Conservation (phyloP, 768 basidiomycete species). For the Pulveroboletus sp. region DNA sequence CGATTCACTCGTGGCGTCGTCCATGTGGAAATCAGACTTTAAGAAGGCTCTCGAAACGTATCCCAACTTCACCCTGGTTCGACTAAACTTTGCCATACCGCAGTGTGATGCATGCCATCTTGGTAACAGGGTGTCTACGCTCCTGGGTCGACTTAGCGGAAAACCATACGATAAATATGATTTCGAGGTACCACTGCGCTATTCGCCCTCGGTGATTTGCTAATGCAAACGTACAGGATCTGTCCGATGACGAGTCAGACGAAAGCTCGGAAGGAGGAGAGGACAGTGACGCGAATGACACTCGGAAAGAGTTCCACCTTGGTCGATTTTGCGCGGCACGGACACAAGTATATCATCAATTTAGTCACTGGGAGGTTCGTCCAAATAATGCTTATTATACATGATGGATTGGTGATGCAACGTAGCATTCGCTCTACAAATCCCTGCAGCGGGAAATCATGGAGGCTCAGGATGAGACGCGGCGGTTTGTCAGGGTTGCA, state of each 20-base stretch:
- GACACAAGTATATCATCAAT: constrained; percentile 63
- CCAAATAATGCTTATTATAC: background rate
- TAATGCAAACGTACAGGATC: constrained; percentile 12
- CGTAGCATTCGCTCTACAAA: constrained; percentile 64
- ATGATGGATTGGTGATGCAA: constrained; percentile 6
- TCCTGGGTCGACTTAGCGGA: constrained; percentile 62
- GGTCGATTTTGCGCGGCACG: constrained; percentile 81
- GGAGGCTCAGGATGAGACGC: constrained; percentile 43
- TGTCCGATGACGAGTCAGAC: constrained; percentile 23
- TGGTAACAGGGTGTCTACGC: constrained; percentile 63
- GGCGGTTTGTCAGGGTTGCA: constrained; percentile 56
- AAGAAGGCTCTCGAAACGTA: constrained; percentile 61
- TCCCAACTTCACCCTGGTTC: constrained; percentile 57
- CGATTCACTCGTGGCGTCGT: constrained; percentile 80
- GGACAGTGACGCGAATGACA: constrained; percentile 1
- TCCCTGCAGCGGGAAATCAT: constrained; percentile 57
- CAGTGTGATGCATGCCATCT: constrained; percentile 84
- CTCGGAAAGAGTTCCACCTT: constrained; percentile 49
- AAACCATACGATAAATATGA: constrained; percentile 67
- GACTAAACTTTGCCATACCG: constrained; percentile 54
- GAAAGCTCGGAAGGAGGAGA: constrained; percentile 22
- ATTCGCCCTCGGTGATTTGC: background rate
- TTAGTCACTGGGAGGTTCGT: constrained; percentile 83
- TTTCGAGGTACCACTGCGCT: constrained; percentile 49
- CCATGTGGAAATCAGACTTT: constrained; percentile 75